Base-by-base conservation (phyloP, 2,329 filamentous ascomycete species). In the Pseudogymnoascus sp. region DNA sequence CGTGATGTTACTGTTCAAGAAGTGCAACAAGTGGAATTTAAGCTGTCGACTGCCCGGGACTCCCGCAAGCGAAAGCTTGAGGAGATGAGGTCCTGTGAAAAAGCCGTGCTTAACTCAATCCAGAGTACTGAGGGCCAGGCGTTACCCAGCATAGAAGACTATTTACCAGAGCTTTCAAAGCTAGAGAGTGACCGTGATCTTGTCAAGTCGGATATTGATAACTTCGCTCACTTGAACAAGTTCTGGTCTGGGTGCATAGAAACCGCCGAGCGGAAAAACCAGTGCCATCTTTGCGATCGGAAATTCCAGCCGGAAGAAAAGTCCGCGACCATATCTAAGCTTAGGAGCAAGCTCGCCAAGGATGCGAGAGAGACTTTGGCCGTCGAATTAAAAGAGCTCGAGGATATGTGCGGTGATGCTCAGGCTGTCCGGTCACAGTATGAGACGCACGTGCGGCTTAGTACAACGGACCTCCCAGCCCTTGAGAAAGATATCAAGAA, bases 271-370 rank as follows among this genome's bases (percentile, higher is more conserved):
- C 79, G 84, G 35, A 83, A 89, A 61, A 89, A 91, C 68, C 83
- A 82, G 49, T 97, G 93, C 72, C 82, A 85, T 35, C 83, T 94
- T 21, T 97, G 93, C 71, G 81, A 84, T 45, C 84, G 91, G 61
- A 74, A 80, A 3, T 92, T 96, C 72, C 77, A 78, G 74, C 84
- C 80, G 70, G 81, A 75, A 33, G 84, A 82, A 69, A 86, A 82
- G 66, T 85, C 81, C n/a, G 83, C 78, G 61, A 80, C 96, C 65
- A 77, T 86, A 59, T 80, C 83, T 41, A 88, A 86, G 69, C 81
- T 97, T 35, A 81, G 88, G 63, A 81, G 83, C 62, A 80, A 83
- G 55, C 79, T 86, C 21, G 80, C 84, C 45, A 85, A 85, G 35
- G 82, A 85, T 62, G 81, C 84, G 43, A 83, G 90, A 61, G 77